phyloP scores from a whole-genome alignment of 306 rosid genomes.

The Luffa acutangula region DNA sequence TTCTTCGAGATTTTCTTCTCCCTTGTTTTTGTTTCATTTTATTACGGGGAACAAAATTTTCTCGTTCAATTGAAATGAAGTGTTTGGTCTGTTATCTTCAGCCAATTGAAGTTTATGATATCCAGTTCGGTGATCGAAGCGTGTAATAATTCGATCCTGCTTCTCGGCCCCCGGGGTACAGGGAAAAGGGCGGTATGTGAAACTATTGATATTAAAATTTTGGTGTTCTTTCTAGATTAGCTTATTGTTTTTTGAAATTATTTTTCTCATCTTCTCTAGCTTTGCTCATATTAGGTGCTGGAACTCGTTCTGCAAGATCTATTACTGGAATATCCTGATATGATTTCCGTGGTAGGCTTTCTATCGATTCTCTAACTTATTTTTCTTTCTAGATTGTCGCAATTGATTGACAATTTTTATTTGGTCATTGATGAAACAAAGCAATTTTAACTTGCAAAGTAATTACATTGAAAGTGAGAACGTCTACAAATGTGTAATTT shows the following conservation, averaged over 20 bases:
- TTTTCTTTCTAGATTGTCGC: not conserved
- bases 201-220: not conserved
- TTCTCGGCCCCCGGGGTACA: slow-evolving; percentile 85
- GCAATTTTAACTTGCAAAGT: not conserved
- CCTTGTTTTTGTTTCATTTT: not conserved
- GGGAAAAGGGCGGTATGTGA: slow-evolving; percentile 64
- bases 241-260: not conserved
- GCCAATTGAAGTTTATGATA: slow-evolving; percentile 71
- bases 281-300: slow-evolving; percentile 40
- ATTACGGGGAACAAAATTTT: not conserved
- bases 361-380: not conserved
- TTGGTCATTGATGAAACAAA: not conserved
- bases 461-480: not conserved
- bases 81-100: slow-evolving; percentile 16
- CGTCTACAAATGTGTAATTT: not conserved
- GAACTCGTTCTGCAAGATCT: slow-evolving; percentile 72
- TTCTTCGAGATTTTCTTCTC: not conserved
- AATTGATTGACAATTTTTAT: not conserved
- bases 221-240: not conserved
- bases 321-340: slow-evolving; percentile 47
- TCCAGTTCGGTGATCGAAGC: slow-evolving; percentile 78
- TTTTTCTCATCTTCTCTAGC: not conserved
- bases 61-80: not conserved
- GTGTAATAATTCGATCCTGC: slow-evolving; percentile 81
- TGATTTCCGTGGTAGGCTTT: slow-evolving; percentile 56